Base-by-base conservation (phyloP, 2,329 filamentous ascomycete species). In the Microthyrium microscopicum region DNA sequence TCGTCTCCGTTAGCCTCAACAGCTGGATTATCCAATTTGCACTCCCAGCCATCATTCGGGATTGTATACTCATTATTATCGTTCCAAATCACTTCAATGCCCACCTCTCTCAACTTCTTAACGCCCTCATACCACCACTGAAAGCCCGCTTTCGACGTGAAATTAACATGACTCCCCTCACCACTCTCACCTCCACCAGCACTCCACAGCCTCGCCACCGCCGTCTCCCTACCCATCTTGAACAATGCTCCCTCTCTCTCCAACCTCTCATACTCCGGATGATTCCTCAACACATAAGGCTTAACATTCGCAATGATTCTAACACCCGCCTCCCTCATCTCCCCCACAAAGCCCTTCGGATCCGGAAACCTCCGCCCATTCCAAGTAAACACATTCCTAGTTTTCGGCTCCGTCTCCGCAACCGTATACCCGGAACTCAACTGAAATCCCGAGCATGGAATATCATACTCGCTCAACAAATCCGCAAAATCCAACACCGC, bases 61-160 rank as follows among this genome's bases (percentile, higher is more conserved):
- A 78, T 61, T 1, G 70, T 73, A 48, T 80, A 82, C 49, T 82
- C 77, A 42, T 81, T 82, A 52, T 82, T 82, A 48, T 82, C 77
- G 42, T 82, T 82, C 77, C 77, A 82, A 55, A 81, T 79, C 30
- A 66, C 75, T 42, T 80, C 75, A 36, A 82, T 75, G 1, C 76
- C 76, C 6, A 69, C 54, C 18, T 66, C 55, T 35, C 70, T 70
- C 2, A 82, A 58, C 31, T 62, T 64, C 38, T 67, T 64, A 6
- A 78, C 68, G 2, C 77, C 76, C 1, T 77, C 58, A 39, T 70
- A 76, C 77, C 77, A 82, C 72, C 74, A 82, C 12, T 71, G 56
- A 45, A 70, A 81, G 0, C 72, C 76, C 0, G 64, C 64, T 16
- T 66, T 58, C 0, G 73, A 78, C 0, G 76, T 78, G 42, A 82